Percentiles rank a stretch among this genome's conserved stretches.
These are phyloP conservation scores for Aspergillus fumigatiaffinis DNA, from an alignment of 2,329 filamentous ascomycete species.

Conservation along the genomic window DNA sequence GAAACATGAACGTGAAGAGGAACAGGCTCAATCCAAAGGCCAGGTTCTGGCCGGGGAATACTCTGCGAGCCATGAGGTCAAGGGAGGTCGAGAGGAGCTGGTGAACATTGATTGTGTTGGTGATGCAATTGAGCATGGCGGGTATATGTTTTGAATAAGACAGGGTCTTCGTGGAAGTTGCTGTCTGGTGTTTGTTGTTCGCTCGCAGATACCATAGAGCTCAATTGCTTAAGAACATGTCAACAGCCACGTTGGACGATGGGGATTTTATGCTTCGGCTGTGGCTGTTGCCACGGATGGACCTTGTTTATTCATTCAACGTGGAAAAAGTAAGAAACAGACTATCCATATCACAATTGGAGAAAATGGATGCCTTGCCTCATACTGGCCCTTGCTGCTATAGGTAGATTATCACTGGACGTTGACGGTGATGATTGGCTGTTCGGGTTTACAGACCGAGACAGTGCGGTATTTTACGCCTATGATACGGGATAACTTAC, in stretches of 20 bases:
- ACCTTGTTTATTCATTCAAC: background rate
- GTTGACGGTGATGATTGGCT: background rate
- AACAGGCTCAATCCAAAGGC: slow-evolving; percentile 29
- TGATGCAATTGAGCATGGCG: slow-evolving; percentile 1
- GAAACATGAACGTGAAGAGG: slow-evolving; percentile 33
- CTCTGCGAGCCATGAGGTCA: slow-evolving; percentile 26
- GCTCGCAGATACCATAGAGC: background rate
- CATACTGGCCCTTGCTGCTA: background rate
- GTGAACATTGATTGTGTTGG: slow-evolving; percentile 1
- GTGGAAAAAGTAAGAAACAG: background rate
- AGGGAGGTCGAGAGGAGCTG: slow-evolving; percentile 13
- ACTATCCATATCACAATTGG: background rate
- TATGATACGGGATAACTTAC: background rate
- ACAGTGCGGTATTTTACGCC: background rate
- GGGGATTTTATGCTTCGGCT: background rate
- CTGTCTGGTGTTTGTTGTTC: too few relatives aligned
- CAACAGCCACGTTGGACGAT: background rate
- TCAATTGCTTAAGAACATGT: background rate
- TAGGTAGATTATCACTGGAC: background rate
- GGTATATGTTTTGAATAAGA: too few relatives aligned
- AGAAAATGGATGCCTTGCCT: background rate
- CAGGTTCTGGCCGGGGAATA: slow-evolving; percentile 23
- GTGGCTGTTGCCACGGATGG: background rate
- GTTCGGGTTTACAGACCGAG: background rate
- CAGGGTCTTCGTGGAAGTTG: too few relatives aligned